Evolutionary conservation across 768 basidiomycete genomes (phyloP).

Genomic region (Agrocybe pediades): DNA sequence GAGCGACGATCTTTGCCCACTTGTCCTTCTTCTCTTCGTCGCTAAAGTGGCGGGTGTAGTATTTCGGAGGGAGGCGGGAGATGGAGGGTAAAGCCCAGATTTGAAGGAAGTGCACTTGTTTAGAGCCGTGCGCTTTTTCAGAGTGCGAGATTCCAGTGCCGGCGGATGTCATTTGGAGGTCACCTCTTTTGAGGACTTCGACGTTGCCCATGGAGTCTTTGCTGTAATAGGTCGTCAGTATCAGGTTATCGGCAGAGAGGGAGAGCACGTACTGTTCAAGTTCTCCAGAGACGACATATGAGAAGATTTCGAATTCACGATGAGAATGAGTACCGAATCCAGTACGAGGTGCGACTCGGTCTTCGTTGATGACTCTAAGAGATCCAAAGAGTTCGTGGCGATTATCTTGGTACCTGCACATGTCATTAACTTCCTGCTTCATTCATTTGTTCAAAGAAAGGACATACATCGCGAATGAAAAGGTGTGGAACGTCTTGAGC

Average conservation of each 20-base stretch:
- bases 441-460: constrained; percentile 15
- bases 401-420: constrained; percentile 58
- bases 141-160: constrained; percentile 92
- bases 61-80: constrained; percentile 64
- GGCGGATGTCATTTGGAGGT: constrained; percentile 88
- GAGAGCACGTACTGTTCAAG: constrained; percentile 70
- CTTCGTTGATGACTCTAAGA: constrained; percentile 92
- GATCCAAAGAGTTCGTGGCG: constrained; percentile 64
- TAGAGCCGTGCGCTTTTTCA: constrained; percentile 45
- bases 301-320: constrained; percentile 89
- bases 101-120: constrained; percentile 52
- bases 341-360: constrained; percentile 70
- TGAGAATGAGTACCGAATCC: constrained; percentile 90
- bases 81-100: constrained; percentile 51
- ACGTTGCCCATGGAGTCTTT: constrained; percentile 91
- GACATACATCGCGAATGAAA: constrained; percentile 70
- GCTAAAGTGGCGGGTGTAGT: constrained; percentile 85
- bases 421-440: background rate
- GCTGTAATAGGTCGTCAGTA: constrained; percentile 38
- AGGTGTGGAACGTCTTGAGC: constrained; percentile 88
- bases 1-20: constrained; percentile 77
- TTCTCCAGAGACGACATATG: constrained; percentile 78
- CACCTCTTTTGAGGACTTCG: constrained; percentile 87
- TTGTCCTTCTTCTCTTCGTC: constrained; percentile 81
- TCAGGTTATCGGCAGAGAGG: background rate